A percentile compares a stretch with the other conserved stretches of the same genome.
phyloP scores from a whole-genome alignment of 768 basidiomycete species.

The Phanerochaete sordida region DNA sequence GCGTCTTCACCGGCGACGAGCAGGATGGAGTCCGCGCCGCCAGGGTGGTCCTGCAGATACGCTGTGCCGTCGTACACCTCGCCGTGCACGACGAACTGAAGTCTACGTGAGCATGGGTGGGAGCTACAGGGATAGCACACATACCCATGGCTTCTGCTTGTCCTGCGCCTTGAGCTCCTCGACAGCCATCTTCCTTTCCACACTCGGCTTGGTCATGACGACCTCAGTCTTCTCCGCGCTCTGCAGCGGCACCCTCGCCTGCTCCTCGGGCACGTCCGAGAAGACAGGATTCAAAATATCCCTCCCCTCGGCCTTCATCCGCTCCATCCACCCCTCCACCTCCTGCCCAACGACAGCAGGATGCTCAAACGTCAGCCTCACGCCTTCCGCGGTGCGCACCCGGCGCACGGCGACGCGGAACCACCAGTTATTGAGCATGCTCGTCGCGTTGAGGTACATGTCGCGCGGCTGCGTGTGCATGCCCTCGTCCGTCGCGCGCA shows the following conservation, averaged over 20 bases:
- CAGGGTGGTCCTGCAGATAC: conserved; percentile 56
- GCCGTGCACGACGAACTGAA: conserved; percentile 53
- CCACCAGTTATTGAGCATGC: conserved; percentile 63
- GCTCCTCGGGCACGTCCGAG: conserved; percentile 3
- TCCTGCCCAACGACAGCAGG: conserved; percentile 48
- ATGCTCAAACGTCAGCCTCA: conserved; percentile 49
- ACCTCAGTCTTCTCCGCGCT: conserved; percentile 19
- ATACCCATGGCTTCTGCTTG: conserved; percentile 16
- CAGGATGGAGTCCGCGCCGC: conserved; percentile 51
- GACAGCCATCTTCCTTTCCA: conserved; percentile 40
- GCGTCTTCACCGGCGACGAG: conserved; percentile 57
- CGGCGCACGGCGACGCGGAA: conserved; percentile 50
- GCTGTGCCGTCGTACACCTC: conserved; percentile 50
- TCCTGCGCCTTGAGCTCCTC: conserved; percentile 40
- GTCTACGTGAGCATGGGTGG: conserved; percentile 3
- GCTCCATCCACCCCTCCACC: conserved; percentile 59
- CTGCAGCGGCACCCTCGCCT: not conserved
- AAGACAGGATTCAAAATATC: conserved; percentile 44
- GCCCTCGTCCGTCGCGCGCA: conserved; percentile 54
- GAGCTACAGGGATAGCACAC: not conserved
- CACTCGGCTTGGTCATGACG: conserved; percentile 42
- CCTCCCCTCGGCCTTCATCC: conserved; percentile 42
- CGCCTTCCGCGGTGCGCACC: conserved; percentile 23
- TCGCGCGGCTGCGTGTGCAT: conserved; percentile 47
- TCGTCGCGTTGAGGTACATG: conserved; percentile 56